Percentiles rank a stretch among this genome's conserved stretches.
phyloP scores from a whole-genome alignment of 305 asterid species.

The Caryopteris hybrid region DNA sequence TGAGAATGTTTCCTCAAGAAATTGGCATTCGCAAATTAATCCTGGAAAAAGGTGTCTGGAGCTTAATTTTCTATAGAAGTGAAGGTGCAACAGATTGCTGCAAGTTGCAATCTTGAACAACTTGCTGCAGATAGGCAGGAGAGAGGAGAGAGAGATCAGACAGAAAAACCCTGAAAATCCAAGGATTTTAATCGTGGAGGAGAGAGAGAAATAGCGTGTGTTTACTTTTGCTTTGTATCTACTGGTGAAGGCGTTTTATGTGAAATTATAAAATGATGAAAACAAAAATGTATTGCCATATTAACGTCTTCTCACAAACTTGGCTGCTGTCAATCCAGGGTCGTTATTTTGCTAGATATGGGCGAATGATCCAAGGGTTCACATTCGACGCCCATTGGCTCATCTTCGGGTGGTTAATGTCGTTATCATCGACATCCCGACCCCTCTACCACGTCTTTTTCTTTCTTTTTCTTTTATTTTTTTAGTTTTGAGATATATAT shows the following conservation, averaged over 20 bases:
- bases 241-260: constrained; percentile 12
- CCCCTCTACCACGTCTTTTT: not conserved
- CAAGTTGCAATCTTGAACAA: constrained; percentile 1
- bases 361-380: constrained; percentile 11
- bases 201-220: constrained; percentile 7
- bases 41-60: not conserved
- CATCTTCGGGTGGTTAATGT: constrained; percentile 3
- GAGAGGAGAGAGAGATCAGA: too few species aligned
- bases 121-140: not conserved
- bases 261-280: not conserved
- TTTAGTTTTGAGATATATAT: too few species aligned
- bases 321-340: not conserved
- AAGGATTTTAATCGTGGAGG: constrained; percentile 11
- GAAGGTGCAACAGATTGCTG: not conserved
- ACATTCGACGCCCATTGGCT: not conserved
- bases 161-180: constrained; percentile 22
- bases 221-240: not conserved
- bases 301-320: not conserved
- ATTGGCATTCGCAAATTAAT: not conserved
- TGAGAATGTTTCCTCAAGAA: not conserved
- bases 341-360: constrained; percentile 13
- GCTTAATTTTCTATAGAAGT: too few species aligned
- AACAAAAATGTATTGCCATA: constrained; percentile 1
- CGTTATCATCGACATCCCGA: not conserved
- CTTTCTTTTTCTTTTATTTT: not conserved